Percentiles rank a stretch among this genome's conserved stretches.
phyloP scores from a whole-genome alignment of 352 stramenopile species.

The Pythium coloratum region DNA sequence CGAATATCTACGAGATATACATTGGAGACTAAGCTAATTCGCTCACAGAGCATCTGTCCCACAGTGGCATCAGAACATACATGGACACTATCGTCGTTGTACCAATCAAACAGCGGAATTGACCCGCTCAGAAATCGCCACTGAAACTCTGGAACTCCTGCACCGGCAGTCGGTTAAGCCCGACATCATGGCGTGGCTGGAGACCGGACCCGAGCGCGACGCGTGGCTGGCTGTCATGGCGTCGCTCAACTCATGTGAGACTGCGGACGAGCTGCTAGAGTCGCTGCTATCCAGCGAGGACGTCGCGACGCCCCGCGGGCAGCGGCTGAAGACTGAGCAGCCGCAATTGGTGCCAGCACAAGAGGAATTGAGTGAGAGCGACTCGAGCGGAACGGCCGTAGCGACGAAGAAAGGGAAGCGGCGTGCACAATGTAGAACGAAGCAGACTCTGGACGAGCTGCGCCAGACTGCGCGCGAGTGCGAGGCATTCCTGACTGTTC shows the following conservation, averaged over 20 bases:
- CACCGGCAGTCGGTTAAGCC: no score
- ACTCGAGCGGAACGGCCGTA: background rate
- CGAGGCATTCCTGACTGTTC: background rate
- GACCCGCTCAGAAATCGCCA: no score
- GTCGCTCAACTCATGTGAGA: background rate
- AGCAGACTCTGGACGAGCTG: background rate
- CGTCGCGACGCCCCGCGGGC: no score
- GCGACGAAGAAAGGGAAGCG: background rate
- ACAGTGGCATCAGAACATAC: no score
- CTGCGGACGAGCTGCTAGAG: background rate
- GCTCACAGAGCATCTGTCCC: no score
- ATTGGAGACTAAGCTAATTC: no score
- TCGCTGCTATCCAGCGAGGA: background rate
- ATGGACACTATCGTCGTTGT: no score
- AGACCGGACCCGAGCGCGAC: background rate
- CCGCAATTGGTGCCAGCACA: background rate
- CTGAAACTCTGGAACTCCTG: no score
- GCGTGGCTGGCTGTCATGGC: background rate
- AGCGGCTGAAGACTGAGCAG: background rate
- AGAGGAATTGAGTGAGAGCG: background rate
- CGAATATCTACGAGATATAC: no score
- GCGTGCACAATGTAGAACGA: background rate
- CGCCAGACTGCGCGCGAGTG: background rate
- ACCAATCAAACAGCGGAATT: no score
- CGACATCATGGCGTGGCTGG: background rate